Evolutionary conservation across 2,329 filamentous ascomycete species (phyloP).

Genomic region (Arthrocladium fulminans): DNA sequence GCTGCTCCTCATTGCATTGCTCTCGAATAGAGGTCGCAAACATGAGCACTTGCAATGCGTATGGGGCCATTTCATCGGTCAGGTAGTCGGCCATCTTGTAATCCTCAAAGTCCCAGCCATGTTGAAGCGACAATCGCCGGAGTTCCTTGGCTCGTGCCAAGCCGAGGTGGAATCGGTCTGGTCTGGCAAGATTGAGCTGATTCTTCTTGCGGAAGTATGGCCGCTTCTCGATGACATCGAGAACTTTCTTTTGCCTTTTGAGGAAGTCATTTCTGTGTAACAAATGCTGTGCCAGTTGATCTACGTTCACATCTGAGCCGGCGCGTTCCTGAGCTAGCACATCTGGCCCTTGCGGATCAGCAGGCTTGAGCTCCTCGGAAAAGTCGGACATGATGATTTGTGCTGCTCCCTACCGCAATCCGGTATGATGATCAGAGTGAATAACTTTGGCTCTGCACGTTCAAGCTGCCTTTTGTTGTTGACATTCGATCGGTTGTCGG

Average conservation of each 20-base stretch:
- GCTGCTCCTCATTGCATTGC: slow-evolving; percentile 41
- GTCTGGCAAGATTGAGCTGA: slow-evolving; percentile 43
- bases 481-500: slow-evolving; percentile 1
- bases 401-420: no score
- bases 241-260: slow-evolving; percentile 38
- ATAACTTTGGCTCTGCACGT: not conserved
- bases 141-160: slow-evolving; percentile 45
- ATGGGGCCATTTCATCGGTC: slow-evolving; percentile 46
- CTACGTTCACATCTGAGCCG: slow-evolving; percentile 35
- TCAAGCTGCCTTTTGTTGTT: not conserved
- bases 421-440: not conserved
- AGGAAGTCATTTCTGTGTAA: slow-evolving; percentile 42
- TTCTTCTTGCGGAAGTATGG: slow-evolving; percentile 43
- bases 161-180: slow-evolving; percentile 45
- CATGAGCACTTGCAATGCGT: slow-evolving; percentile 43
- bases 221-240: slow-evolving; percentile 38
- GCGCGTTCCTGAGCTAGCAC: slow-evolving; percentile 39
- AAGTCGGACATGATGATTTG: slow-evolving; percentile 42
- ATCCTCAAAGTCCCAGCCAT: slow-evolving; percentile 43
- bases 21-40: slow-evolving; percentile 45
- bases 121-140: slow-evolving; percentile 36
- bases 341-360: slow-evolving; percentile 36
- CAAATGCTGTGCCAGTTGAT: slow-evolving; percentile 40
- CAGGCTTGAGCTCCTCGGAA: slow-evolving; percentile 41
- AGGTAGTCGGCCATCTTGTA: slow-evolving; percentile 45